Evolutionary conservation across 768 basidiomycete species (phyloP).

Genomic region (Naganishia vaughanmartiniae): DNA sequence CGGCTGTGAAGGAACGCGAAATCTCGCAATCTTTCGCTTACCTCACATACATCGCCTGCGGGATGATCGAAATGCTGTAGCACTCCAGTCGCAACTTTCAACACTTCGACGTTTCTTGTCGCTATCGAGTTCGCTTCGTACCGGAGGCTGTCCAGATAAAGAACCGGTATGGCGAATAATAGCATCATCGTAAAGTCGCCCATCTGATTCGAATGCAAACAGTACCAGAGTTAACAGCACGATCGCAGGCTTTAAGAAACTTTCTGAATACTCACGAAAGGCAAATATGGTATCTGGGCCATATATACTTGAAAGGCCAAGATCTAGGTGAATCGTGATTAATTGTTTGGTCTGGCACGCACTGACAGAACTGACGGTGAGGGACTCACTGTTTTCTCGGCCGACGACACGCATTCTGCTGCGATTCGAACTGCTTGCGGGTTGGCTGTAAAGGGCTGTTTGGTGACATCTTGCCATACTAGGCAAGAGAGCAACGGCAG

Average conservation of each 20-base stretch:
- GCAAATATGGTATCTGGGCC: conserved; percentile 19
- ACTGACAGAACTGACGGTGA: background rate
- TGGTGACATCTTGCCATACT: conserved; percentile 19
- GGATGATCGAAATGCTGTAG: conserved; percentile 29
- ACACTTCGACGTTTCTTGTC: background rate
- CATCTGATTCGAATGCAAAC: conserved; percentile 11
- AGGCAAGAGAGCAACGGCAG: conserved; percentile 12
- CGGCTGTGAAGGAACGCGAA: background rate
- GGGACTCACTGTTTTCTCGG: conserved; percentile 4
- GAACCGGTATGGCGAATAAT: conserved; percentile 24
- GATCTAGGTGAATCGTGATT: background rate
- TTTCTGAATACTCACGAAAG: background rate
- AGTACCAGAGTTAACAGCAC: background rate
- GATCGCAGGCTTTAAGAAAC: background rate
- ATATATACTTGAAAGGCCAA: conserved; percentile 21
- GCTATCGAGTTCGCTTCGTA: background rate
- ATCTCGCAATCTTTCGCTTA: background rate
- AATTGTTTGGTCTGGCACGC: background rate
- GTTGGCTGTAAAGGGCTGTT: background rate
- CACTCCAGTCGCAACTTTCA: background rate
- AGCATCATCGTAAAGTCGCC: conserved; percentile 22
- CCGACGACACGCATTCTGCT: conserved; percentile 19
- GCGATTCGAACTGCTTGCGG: conserved; percentile 8
- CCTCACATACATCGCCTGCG: conserved; percentile 19
- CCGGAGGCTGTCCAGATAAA: conserved; percentile 26